Percentiles rank a stretch among this genome's conserved stretches.
Conservation (phyloP, 2,329 filamentous ascomycete species). For the Ploettnerulaceae sp. region DNA sequence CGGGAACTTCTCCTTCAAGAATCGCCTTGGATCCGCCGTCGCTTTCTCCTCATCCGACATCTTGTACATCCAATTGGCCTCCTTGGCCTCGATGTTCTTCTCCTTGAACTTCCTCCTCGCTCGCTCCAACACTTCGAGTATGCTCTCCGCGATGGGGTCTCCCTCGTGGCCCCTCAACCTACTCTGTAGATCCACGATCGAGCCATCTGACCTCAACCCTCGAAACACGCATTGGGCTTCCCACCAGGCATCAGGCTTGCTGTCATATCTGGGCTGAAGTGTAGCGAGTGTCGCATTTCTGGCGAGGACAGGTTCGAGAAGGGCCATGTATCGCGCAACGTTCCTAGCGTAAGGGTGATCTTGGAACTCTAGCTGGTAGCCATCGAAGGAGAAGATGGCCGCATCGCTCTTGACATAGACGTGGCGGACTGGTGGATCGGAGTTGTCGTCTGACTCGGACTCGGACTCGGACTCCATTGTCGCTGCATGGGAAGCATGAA, state of each 20-base stretch:
- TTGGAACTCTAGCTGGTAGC: constrained; percentile 1
- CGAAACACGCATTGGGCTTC: constrained; percentile 18
- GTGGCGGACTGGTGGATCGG: background rate
- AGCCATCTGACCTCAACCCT: constrained; percentile 2
- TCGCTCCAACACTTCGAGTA: constrained; percentile 43
- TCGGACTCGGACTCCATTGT: constrained; percentile 1
- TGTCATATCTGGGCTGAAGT: constrained; percentile 1
- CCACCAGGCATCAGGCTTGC: constrained; percentile 12
- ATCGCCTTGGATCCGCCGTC: constrained; percentile 14
- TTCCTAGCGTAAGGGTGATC: constrained; percentile 6
- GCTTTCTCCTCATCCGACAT: constrained; percentile 23
- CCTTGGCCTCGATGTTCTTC: constrained; percentile 17
- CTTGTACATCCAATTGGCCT: constrained; percentile 10
- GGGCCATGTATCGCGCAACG: constrained; percentile 51
- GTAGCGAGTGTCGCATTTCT: constrained; percentile 49
- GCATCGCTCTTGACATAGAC: background rate
- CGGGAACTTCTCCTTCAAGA: constrained; percentile 10
- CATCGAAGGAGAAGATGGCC: constrained; percentile 4
- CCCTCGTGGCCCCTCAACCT: constrained; percentile 50
- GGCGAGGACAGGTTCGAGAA: constrained; percentile 59
- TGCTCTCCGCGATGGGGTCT: constrained; percentile 64
- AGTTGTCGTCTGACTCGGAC: background rate
- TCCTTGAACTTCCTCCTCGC: constrained; percentile 39
- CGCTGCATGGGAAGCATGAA: background rate
- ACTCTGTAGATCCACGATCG: constrained; percentile 4